These are phyloP conservation scores for Colletotrichum sp. DNA, from an alignment of 2,329 filamentous ascomycete species.

Conservation along the genomic window DNA sequence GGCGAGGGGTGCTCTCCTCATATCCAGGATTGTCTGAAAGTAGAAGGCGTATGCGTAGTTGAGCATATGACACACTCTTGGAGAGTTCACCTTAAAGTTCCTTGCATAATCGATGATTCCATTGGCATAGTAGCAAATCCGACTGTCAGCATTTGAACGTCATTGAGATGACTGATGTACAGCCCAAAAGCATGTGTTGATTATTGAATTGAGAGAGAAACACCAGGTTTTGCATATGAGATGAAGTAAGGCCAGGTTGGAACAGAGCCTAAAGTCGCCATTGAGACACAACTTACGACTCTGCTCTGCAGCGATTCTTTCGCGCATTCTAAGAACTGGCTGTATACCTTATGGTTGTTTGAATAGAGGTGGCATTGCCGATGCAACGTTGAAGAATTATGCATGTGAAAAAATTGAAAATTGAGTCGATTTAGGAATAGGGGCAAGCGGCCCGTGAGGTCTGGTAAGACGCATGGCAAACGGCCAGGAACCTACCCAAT, in stretches of 20 bases:
- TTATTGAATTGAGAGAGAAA: not conserved
- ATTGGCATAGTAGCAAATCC: not conserved
- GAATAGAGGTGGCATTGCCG: not conserved
- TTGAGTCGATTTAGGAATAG: not conserved
- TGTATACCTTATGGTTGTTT: not conserved
- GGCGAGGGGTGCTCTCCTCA: not conserved
- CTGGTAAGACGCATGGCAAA: not conserved
- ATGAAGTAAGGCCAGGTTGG: not conserved
- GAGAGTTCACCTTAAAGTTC: not conserved
- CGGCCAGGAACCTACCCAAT: not conserved
- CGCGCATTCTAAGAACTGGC: not conserved
- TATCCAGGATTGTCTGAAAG: not conserved
- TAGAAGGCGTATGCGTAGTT: not conserved
- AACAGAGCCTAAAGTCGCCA: not conserved
- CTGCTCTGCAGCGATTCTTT: not conserved
- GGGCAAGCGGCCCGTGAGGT: not conserved
- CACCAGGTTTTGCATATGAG: not conserved
- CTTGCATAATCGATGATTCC: not conserved
- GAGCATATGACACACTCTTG: not conserved
- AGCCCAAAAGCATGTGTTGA: not conserved
- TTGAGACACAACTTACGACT: not conserved
- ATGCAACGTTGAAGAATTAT: not conserved
- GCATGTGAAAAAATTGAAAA: not conserved
- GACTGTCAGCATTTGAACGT: not conserved
- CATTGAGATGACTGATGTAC: not conserved